phyloP scores from a whole-genome alignment of 140 eudicot species.

The Erigeron philadelphicus region DNA sequence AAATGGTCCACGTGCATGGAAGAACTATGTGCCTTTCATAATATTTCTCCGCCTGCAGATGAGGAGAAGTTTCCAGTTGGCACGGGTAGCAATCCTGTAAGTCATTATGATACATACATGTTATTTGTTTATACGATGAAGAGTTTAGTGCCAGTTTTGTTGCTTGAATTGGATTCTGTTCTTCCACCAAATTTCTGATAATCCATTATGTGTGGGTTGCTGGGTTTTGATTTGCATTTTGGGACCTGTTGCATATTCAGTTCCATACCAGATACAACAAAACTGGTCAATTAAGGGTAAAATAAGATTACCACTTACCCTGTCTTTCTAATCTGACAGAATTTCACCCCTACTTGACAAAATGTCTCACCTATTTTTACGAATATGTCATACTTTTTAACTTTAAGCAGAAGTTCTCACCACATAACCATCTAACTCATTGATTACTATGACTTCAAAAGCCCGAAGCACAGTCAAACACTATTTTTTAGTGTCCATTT shows the following conservation, averaged over 20 bases:
- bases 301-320: too few species aligned
- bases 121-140: background rate
- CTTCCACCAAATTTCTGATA: background rate
- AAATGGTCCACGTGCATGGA: conserved; percentile 66
- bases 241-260: background rate
- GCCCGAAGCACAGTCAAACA: background rate
- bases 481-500: background rate
- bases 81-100: conserved; percentile 99
- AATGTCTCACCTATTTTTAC: background rate
- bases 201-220: too few species aligned
- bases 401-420: too few species aligned
- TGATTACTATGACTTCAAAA: background rate
- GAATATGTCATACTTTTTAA: too few species aligned
- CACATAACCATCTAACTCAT: too few species aligned
- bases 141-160: background rate
- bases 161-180: background rate
- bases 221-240: background rate
- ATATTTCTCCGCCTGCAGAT: conserved; percentile 55
- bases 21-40: conserved; percentile 59
- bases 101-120: conserved; percentile 22
- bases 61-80: conserved; percentile 93
- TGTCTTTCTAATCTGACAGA: background rate
- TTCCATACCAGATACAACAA: background rate
- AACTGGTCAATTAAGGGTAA: background rate
- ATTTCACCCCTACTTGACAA: background rate